A percentile compares a stretch with the other conserved stretches of the same genome.
These are phyloP conservation scores for Colletotrichum tanaceti DNA, from an alignment of 2,329 filamentous ascomycete genomes.

Conservation along the genomic window DNA sequence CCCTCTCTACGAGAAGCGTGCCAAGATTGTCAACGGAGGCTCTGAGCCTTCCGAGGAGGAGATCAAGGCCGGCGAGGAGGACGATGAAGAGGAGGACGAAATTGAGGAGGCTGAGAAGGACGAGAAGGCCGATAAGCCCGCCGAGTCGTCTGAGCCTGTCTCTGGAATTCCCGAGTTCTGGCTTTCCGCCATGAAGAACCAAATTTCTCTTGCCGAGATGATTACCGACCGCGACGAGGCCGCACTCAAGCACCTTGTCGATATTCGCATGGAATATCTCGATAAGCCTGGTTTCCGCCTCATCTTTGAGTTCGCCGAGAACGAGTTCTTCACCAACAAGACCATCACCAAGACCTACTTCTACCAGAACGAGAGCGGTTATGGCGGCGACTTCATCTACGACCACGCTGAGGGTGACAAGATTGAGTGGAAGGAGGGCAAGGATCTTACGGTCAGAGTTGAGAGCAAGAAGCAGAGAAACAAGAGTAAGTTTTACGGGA, in stretches of 20 bases:
- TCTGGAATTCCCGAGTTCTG: slow-evolving; percentile 98
- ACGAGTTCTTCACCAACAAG: slow-evolving; percentile 98
- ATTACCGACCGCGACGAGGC: slow-evolving; percentile 98
- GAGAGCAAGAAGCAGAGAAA: slow-evolving; percentile 99
- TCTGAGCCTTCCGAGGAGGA: slow-evolving; percentile 89
- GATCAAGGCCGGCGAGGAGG: slow-evolving; percentile 85
- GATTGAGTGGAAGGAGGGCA: slow-evolving; percentile 94
- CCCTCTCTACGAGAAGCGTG: slow-evolving; percentile 94
- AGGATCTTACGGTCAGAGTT: slow-evolving; percentile 92
- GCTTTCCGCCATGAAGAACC: slow-evolving; percentile 99
- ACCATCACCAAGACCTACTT: slow-evolving; percentile 97
- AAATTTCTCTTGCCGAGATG: slow-evolving; percentile 95
- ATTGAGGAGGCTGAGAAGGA: slow-evolving; percentile 66
- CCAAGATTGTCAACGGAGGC: slow-evolving; percentile 89
- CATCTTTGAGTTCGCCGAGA: slow-evolving; percentile 96
- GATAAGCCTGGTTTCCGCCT: slow-evolving; percentile 98
- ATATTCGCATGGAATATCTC: slow-evolving; percentile 99
- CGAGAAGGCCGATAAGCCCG: slow-evolving; percentile 67
- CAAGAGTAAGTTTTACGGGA: slow-evolving; percentile 78
- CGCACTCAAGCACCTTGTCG: slow-evolving; percentile 87
- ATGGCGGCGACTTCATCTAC: slow-evolving; percentile 99
- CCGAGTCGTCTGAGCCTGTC: slow-evolving; percentile 63
- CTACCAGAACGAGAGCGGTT: slow-evolving; percentile 98
- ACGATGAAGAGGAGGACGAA: slow-evolving; percentile 77
- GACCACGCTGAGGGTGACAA: slow-evolving; percentile 98